Percentiles rank a stretch among this genome's conserved stretches.
phyloP scores from a whole-genome alignment of 306 rosid genomes.

The Cyclanthera cordifolia region DNA sequence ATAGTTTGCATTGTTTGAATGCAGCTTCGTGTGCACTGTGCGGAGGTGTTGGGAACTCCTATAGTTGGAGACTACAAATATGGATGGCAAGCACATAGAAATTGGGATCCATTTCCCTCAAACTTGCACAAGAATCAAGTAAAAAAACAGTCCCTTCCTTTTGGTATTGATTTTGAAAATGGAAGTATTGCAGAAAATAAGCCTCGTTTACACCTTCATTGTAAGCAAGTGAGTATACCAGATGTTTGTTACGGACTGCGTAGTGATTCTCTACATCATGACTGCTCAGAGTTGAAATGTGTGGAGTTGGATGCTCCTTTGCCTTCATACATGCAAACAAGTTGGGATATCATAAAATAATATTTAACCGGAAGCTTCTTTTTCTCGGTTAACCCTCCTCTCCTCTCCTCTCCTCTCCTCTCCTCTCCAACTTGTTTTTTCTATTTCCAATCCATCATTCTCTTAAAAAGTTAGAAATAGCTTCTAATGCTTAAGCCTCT shows the following conservation, averaged over 20 bases:
- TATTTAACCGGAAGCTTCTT: too few relatives aligned
- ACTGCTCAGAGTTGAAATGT: slow-evolving; percentile 42
- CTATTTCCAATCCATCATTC: too few relatives aligned
- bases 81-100: slow-evolving; percentile 80
- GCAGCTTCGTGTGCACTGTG: slow-evolving; percentile 95
- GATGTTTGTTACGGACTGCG: slow-evolving; percentile 47
- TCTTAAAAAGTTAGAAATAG: too few relatives aligned
- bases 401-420: too few relatives aligned
- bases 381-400: too few relatives aligned
- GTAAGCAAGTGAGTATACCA: slow-evolving; percentile 71
- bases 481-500: too few relatives aligned
- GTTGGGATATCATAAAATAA: slow-evolving; percentile 58
- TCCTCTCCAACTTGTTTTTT: too few relatives aligned
- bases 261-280: slow-evolving; percentile 33
- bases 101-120: slow-evolving; percentile 33
- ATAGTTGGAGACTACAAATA: slow-evolving; percentile 92
- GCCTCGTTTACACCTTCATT: slow-evolving; percentile 75
- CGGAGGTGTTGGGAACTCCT: slow-evolving; percentile 79
- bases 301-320: slow-evolving; percentile 53
- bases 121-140: slow-evolving; percentile 1
- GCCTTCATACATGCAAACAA: slow-evolving; percentile 74
- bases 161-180: slow-evolving; percentile 47
- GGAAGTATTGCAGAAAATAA: slow-evolving; percentile 56
- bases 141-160: slow-evolving; percentile 43
- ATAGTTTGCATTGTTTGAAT: not conserved